Evolutionary conservation across 257 asterid genomes (phyloP), one percentile per base, ranked within the genome.

Genomic region (Vinca minor): DNA sequence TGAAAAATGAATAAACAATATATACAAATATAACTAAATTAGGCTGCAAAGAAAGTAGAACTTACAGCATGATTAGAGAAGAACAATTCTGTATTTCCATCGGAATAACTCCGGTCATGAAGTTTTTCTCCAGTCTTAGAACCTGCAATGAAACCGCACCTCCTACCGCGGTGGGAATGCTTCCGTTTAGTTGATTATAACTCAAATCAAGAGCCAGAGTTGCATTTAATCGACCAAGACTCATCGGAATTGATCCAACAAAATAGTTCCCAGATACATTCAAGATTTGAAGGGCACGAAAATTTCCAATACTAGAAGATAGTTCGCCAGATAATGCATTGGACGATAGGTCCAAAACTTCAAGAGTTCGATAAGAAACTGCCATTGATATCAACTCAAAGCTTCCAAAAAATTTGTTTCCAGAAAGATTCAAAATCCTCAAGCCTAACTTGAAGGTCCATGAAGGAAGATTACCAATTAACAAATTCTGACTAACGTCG

Each of bases 301-400:
- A 84, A 60, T 79, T 78, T 70, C 95, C 88, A 67, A 87, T 67
- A 59, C 61, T 66, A 23, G 73, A 63, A 0, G 88, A 80, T 68
- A 90, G 67, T 60, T 49, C 88, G 62, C 97, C 95, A 4, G 89
- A 77, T 32, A 87, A 75, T 14, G 81, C 74, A 71, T 90, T 90
- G 50, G 83, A 80, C 25, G 97, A 90, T 69, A 85, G 63, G 71
- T 87, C 97, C 68, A 90, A 73, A 61, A 82, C 65, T 60, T 52
- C 71, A 71, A 85, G 88, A 73, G 66, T 82, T 46, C 72, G 83
- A 66, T 66, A 82, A 5, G 87, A 79, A 48, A 66, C 77, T 28
- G 55, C 52, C 57, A 62, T 67, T 9, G 76, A 64, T 32, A 39
- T 8, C 23, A 74, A 61, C 25, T 39, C 68, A 8, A 90, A 55